These are phyloP conservation scores for Omphalotus olearius DNA, from an alignment of 1,284 basidiomycete species.

Conservation along the genomic window DNA sequence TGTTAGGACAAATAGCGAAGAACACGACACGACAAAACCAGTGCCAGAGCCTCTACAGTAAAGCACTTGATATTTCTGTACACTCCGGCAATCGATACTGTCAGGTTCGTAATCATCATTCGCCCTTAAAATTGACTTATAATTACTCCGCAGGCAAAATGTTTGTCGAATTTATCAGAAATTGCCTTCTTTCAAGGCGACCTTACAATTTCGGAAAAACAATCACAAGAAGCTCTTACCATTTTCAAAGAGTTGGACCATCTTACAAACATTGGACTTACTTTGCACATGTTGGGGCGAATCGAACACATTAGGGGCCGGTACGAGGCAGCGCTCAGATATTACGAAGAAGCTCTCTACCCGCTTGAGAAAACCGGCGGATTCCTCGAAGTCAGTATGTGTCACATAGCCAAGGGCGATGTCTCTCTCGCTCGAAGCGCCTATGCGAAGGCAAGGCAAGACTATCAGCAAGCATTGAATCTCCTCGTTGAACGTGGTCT, in stretches of 20 bases:
- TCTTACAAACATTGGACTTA: constrained; percentile 13
- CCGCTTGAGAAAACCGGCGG: constrained; percentile 14
- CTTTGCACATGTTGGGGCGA: constrained; percentile 7
- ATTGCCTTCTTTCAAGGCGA: constrained; percentile 6
- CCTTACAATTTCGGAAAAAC: not conserved
- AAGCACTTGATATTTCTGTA: not conserved
- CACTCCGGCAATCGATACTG: no score
- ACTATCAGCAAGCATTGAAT: no score
- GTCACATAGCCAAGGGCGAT: no score
- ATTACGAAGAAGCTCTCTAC: constrained; percentile 14
- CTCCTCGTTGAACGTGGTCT: no score
- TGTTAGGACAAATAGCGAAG: not conserved
- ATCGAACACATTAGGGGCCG: constrained; percentile 9
- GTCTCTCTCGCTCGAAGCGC: no score
- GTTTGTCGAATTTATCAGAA: constrained; percentile 16
- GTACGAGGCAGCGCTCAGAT: constrained; percentile 10
- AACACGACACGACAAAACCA: not conserved
- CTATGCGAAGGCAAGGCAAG: no score
- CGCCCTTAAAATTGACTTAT: not conserved
- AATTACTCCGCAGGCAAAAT: constrained; percentile 4
- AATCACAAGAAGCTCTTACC: constrained; percentile 8
- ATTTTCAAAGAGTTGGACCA: constrained; percentile 15
- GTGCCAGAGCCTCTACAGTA: not conserved
- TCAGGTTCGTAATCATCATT: no score
- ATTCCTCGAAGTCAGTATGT: not conserved